phyloP scores from a whole-genome alignment of 768 basidiomycete species.

The Phylloporus sp. region DNA sequence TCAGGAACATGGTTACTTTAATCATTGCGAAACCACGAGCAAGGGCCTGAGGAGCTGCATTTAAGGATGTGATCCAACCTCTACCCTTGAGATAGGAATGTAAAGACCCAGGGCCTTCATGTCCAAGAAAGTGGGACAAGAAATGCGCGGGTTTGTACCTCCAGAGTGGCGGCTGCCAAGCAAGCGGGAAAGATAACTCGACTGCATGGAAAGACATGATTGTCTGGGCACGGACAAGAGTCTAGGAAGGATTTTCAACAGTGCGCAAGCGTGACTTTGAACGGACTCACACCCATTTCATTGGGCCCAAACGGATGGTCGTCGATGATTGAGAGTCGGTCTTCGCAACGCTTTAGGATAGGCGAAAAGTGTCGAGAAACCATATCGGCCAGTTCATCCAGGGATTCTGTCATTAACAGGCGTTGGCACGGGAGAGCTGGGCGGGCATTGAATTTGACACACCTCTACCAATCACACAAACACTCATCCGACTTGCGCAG shows the following conservation, averaged over 20 bases:
- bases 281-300: conserved; percentile 61
- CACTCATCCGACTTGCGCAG: conserved; percentile 74
- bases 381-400: conserved; percentile 65
- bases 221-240: conserved; percentile 81
- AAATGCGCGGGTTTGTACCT: conserved; percentile 73
- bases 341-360: conserved; percentile 56
- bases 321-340: conserved; percentile 54
- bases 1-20: conserved; percentile 76
- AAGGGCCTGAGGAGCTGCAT: conserved; percentile 61
- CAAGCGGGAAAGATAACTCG: conserved; percentile 77
- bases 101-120: conserved; percentile 90
- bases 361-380: conserved; percentile 67
- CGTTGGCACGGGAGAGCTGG: background rate
- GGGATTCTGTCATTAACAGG: conserved; percentile 47
- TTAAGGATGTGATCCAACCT: conserved; percentile 79
- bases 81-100: conserved; percentile 85
- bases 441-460: background rate
- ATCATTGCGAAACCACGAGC: conserved; percentile 87
- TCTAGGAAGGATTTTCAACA: conserved; percentile 38
- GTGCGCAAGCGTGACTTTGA: conserved; percentile 1
- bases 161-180: conserved; percentile 68
- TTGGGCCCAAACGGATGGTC: conserved; percentile 75
- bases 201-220: conserved; percentile 82
- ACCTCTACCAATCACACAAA: conserved; percentile 81
- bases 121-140: conserved; percentile 78